A percentile compares a stretch with the other conserved stretches of the same genome.
Evolutionary conservation across 108 stramenopile genomes (phyloP).

Genomic region (Skeletonema costatum): DNA sequence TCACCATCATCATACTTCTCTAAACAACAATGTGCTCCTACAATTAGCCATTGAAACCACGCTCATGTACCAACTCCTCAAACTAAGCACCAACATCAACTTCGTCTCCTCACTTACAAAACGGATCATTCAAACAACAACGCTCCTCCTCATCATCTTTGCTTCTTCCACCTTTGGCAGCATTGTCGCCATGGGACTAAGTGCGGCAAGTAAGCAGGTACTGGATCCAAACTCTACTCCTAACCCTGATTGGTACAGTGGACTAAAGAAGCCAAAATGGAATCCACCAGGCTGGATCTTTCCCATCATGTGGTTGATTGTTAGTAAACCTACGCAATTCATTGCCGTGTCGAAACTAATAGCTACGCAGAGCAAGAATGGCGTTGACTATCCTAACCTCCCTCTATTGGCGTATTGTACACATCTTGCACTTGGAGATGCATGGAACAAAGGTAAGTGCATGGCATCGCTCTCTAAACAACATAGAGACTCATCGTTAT

Average conservation of each 20-base stretch:
- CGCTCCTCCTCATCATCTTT: constrained; percentile 37
- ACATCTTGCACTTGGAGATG: constrained; percentile 68
- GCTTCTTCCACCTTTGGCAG: constrained; percentile 45
- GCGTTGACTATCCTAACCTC: neutral
- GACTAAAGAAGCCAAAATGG: constrained; percentile 58
- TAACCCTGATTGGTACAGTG: constrained; percentile 62
- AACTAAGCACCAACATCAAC: neutral
- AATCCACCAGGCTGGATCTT: constrained; percentile 78
- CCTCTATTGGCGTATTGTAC: constrained; percentile 51
- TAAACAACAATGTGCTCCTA: neutral
- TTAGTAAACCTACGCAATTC: constrained; percentile 76
- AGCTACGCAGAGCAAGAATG: constrained; percentile 3
- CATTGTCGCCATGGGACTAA: constrained; percentile 45
- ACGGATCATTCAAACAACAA: constrained; percentile 20
- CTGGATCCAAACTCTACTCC: constrained; percentile 49
- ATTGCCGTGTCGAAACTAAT: constrained; percentile 45
- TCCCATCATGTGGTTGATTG: constrained; percentile 81
- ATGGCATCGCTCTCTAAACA: no score
- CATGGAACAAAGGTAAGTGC: constrained; percentile 54
- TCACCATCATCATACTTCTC: neutral
- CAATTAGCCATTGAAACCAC: constrained; percentile 10
- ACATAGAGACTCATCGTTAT: no score
- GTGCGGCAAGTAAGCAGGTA: constrained; percentile 58
- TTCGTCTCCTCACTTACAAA: neutral
- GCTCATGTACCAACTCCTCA: constrained; percentile 20